These are phyloP conservation scores for Calonectria hongkongensis DNA, from an alignment of 2,329 filamentous ascomycete genomes.

Conservation along the genomic window DNA sequence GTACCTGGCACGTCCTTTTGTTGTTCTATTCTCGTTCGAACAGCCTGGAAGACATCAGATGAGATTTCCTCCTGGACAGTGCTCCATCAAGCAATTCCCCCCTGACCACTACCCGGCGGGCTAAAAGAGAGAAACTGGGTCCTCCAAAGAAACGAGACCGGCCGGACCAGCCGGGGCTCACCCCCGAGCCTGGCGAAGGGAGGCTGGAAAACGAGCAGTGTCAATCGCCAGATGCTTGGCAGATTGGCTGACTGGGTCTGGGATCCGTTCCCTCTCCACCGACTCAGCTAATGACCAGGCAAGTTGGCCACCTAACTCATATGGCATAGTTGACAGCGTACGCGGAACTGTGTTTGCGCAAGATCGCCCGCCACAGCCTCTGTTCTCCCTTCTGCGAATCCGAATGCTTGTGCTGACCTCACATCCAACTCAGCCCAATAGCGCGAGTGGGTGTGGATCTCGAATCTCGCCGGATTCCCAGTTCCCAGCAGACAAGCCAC, in stretches of 20 bases:
- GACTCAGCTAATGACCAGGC: slow-evolving; percentile 26
- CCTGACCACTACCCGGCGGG: slow-evolving; percentile 33
- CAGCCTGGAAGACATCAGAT: slow-evolving; percentile 23
- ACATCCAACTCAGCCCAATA: slow-evolving; percentile 16
- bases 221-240: slow-evolving; percentile 53
- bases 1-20: slow-evolving; percentile 16
- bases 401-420: slow-evolving; percentile 23
- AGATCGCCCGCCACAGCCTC: slow-evolving; percentile 5
- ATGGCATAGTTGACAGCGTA: slow-evolving; percentile 25
- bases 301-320: slow-evolving; percentile 30
- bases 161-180: slow-evolving; percentile 41
- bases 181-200: slow-evolving; percentile 45
- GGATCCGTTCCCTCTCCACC: slow-evolving; percentile 30
- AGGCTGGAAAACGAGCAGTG: slow-evolving; percentile 49
- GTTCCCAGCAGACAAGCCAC: slow-evolving; percentile 42
- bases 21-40: slow-evolving; percentile 13
- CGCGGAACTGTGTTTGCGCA: slow-evolving; percentile 25
- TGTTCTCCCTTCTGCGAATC: slow-evolving; percentile 16
- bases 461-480: slow-evolving; percentile 44
- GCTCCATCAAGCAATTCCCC: slow-evolving; percentile 33
- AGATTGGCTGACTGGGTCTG: slow-evolving; percentile 41
- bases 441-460: slow-evolving; percentile 38
- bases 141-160: slow-evolving; percentile 31
- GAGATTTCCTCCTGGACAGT: slow-evolving; percentile 37
- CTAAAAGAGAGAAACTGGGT: slow-evolving; percentile 31